A percentile compares a stretch with the other conserved stretches of the same genome.
Evolutionary conservation across 2,329 filamentous ascomycete genomes (phyloP).

Genomic region (Pseudogymnoascus sp.): DNA sequence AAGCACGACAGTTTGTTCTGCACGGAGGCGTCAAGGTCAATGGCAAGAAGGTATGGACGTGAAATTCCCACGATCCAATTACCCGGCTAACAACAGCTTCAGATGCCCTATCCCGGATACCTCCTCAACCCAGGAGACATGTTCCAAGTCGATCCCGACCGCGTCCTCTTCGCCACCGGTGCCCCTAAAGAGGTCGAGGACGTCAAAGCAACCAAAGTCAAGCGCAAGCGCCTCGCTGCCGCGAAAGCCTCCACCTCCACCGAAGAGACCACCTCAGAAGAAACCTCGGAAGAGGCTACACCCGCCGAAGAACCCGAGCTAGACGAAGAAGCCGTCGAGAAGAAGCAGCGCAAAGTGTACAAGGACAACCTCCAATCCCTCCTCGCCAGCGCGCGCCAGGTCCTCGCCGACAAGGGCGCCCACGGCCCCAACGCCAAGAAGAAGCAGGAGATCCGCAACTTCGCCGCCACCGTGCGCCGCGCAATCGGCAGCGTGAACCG

Average conservation of each 20-base stretch:
- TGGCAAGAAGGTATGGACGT: conserved; percentile 68
- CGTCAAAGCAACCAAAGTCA: conserved; percentile 12
- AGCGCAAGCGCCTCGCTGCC: conserved; percentile 13
- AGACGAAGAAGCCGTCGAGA: conserved; percentile 32
- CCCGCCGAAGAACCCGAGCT: not conserved
- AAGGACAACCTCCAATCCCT: conserved; percentile 39
- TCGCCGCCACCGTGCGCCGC: conserved; percentile 44
- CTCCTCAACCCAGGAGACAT: conserved; percentile 94
- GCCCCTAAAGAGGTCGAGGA: conserved; percentile 47
- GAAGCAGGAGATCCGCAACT: conserved; percentile 67
- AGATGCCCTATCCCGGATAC: conserved; percentile 92
- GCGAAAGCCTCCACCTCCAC: conserved; percentile 19
- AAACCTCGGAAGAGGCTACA: conserved; percentile 5
- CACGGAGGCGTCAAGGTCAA: conserved; percentile 94
- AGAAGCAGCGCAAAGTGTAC: conserved; percentile 30
- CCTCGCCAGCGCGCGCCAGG: conserved; percentile 48
- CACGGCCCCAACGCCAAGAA: conserved; percentile 54
- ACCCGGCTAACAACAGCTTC: conserved; percentile 13
- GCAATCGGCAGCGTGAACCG: conserved; percentile 30
- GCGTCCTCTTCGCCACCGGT: conserved; percentile 82
- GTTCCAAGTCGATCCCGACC: conserved; percentile 89
- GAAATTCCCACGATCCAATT: not conserved
- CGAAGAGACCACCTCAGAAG: conserved; percentile 15
- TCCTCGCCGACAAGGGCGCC: conserved; percentile 44
- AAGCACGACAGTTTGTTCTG: conserved; percentile 88